A percentile compares a stretch with the other conserved stretches of the same genome.
Conservation (phyloP, 257 asterid genomes). For the Lavandula angustifolia region DNA sequence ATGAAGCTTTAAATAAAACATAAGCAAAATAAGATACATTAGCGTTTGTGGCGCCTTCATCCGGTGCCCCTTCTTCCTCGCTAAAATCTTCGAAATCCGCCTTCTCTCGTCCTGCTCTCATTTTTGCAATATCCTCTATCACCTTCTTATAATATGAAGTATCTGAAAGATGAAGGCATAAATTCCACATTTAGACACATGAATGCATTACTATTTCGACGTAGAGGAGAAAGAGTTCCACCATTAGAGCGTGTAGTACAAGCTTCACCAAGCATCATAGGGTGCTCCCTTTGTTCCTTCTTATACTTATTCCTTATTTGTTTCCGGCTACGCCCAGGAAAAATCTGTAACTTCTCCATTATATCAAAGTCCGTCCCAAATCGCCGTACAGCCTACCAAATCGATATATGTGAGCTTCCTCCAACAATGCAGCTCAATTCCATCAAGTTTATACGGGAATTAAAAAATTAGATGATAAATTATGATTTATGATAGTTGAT, state of each 20-base stretch:
- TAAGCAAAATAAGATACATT: conserved; percentile 35
- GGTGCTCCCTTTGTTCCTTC: conserved; percentile 81
- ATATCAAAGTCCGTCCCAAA: conserved; percentile 87
- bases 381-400: conserved; percentile 65
- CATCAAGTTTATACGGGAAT: no score
- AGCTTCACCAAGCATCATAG: conserved; percentile 73
- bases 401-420: neutral
- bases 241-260: conserved; percentile 70
- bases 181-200: conserved; percentile 2
- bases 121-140: conserved; percentile 55
- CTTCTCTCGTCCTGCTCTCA: conserved; percentile 34
- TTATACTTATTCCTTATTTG: conserved; percentile 75
- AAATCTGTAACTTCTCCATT: conserved; percentile 65
- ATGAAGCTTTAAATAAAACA: neutral
- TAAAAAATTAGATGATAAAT: no score
- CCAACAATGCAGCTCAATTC: neutral
- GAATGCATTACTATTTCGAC: neutral
- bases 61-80: conserved; percentile 30
- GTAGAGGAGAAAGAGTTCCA: conserved; percentile 18
- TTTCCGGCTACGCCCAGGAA: conserved; percentile 70
- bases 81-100: conserved; percentile 44
- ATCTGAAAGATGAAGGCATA: conserved; percentile 48
- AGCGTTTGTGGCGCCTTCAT: conserved; percentile 40
- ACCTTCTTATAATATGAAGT: conserved; percentile 56
- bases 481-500: no score